Conservation (phyloP, 441 rosid genomes). For the Populus hybrid region DNA sequence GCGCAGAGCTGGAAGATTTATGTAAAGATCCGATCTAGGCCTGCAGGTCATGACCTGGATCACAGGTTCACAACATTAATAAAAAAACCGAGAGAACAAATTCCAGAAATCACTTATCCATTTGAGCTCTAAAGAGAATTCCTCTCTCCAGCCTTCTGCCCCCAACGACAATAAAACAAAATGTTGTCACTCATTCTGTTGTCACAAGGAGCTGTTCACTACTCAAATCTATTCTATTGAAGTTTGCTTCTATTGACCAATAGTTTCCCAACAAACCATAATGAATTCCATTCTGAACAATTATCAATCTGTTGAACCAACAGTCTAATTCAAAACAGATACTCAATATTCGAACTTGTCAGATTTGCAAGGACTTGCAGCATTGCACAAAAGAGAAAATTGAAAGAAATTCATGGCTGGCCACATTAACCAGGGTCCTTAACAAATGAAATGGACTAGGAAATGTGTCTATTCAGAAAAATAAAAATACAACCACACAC, state of each 20-base stretch:
- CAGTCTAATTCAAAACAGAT: not conserved
- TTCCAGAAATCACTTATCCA: not conserved
- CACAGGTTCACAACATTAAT: not conserved
- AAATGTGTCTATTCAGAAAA: not conserved
- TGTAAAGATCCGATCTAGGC: constrained; percentile 84
- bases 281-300: not conserved
- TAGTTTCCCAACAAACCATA: not conserved
- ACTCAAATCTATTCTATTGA: not conserved
- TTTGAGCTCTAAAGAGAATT: not conserved
- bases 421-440: not conserved
- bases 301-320: not conserved
- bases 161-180: too few species aligned
- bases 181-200: not conserved
- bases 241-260: not conserved
- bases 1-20: constrained; percentile 84
- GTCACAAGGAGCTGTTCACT: too few species aligned
- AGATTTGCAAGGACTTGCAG: not conserved
- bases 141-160: not conserved
- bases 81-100: not conserved
- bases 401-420: not conserved
- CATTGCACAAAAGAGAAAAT: not conserved
- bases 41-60: constrained; percentile 93
- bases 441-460: not conserved
- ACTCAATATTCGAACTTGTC: not conserved
- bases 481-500: not conserved